Conservation (phyloP, 2,329 filamentous ascomycete species). For the Penicillium sp. region DNA sequence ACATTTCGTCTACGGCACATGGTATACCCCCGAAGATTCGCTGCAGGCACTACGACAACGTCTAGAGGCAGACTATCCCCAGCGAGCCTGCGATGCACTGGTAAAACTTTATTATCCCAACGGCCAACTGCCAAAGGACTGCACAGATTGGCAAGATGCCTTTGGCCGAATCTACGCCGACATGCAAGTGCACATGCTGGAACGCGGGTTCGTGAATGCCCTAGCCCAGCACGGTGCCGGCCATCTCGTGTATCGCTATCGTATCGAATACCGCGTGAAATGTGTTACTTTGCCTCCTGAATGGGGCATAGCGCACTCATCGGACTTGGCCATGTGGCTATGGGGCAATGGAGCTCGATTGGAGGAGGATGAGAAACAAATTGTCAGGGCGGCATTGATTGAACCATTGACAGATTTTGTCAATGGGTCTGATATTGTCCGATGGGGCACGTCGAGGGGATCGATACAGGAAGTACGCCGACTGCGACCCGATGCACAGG, state of each 20-base stretch:
- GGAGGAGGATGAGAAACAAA: conserved; percentile 41
- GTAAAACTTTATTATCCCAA: conserved; percentile 43
- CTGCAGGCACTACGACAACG: conserved; percentile 42
- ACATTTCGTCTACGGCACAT: conserved; percentile 49
- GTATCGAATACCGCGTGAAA: conserved; percentile 51
- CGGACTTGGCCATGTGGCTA: conserved; percentile 55
- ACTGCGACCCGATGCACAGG: conserved; percentile 43
- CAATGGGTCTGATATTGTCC: conserved; percentile 16
- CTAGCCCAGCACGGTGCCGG: conserved; percentile 43
- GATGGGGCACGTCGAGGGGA: conserved; percentile 20
- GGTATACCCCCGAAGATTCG: conserved; percentile 45
- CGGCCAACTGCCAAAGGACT: conserved; percentile 35
- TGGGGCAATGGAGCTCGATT: conserved; percentile 48
- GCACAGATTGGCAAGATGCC: conserved; percentile 47
- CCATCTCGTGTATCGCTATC: conserved; percentile 49
- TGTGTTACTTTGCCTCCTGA: conserved; percentile 43
- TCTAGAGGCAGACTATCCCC: conserved; percentile 52
- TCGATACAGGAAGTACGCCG: conserved; percentile 37
- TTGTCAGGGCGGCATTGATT: conserved; percentile 31
- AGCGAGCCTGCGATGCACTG: conserved; percentile 40
- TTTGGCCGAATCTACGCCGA: conserved; percentile 56
- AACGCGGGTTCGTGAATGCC: conserved; percentile 49
- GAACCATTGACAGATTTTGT: conserved; percentile 29
- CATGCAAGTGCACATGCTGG: conserved; percentile 52
- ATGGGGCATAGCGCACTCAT: conserved; percentile 54